Evolutionary conservation across 169 alveolate species (phyloP), one percentile per base, ranked within the genome.

Genomic region (Plasmodium gallinaceum): DNA sequence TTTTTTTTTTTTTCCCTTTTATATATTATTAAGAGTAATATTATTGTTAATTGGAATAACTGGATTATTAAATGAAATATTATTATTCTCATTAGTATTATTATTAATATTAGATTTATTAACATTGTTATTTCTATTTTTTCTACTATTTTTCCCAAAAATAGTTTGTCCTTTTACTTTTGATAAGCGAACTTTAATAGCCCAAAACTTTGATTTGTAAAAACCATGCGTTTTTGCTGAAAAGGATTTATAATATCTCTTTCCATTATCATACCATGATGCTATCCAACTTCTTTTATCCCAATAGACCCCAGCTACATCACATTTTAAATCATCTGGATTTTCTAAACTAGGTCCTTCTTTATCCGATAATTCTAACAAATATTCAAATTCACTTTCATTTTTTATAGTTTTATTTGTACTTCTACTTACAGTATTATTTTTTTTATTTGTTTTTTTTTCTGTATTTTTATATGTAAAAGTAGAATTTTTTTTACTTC

Each of bases 251-350:
- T 95, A 95, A 80, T 88, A 92, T 12, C 97, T 74, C 54, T 83
- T 89, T 0, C 97, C 97, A 52, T 92, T 92, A 14, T 90, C 94
- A 70, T 95, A 95, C 97, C 97, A 95, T 4, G 97, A 95, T 7
- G 97, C 97, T 48, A 95, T 95, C 97, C 97, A 95, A 37, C 97
- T 93, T 43, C 97, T 90, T 71, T 94, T 95, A 91, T 94, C 97
- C 97, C 97, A 95, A 80, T 95, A 95, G 0, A 95, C 97, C 0
- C 97, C 97, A 5, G 97, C 95, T 32, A 94, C 92, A 48, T 89
- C 94, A 75, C 94, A 92, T 69, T 86, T 91, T 12, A 95, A 88
- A 62, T 95, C 96, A 14, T 92, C 96, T 10, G 96, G 91, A 24
- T 68, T 78, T 14, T 71, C 83, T 12, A 94, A 90, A 66, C 80